These are phyloP conservation scores for Amanita pallidorosea DNA, from an alignment of 768 basidiomycete species.

Conservation along the genomic window DNA sequence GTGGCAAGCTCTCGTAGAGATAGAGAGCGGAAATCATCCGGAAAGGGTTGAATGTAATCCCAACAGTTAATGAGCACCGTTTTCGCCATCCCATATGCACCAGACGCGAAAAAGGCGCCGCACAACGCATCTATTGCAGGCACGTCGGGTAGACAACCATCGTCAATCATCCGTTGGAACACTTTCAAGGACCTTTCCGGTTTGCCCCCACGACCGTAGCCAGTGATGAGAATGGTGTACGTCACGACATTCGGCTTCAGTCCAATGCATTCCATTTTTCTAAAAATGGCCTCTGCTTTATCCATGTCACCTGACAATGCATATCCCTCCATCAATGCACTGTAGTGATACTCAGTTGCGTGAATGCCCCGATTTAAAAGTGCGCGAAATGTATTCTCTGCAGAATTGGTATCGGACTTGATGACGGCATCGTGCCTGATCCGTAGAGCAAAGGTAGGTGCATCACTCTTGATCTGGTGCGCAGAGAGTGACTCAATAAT, in stretches of 20 bases:
- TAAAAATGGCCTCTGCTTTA: slow-evolving; percentile 46
- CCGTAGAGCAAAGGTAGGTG: slow-evolving; percentile 46
- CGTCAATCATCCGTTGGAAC: slow-evolving; percentile 54
- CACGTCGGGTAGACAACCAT: slow-evolving; percentile 58
- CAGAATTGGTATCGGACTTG: slow-evolving; percentile 37
- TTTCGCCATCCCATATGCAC: slow-evolving; percentile 39
- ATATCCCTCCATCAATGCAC: slow-evolving; percentile 71
- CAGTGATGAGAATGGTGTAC: slow-evolving; percentile 71
- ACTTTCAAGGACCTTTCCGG: slow-evolving; percentile 39
- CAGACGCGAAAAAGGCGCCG: slow-evolving; percentile 53
- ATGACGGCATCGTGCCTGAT: slow-evolving; percentile 52
- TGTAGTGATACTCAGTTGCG: slow-evolving; percentile 63
- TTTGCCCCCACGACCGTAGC: slow-evolving; percentile 50
- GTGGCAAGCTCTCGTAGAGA: slow-evolving; percentile 34
- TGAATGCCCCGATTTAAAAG: slow-evolving; percentile 62
- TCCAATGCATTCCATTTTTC: slow-evolving; percentile 35
- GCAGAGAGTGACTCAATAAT: slow-evolving; percentile 34
- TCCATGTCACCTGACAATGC: slow-evolving; percentile 45
- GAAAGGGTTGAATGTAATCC: slow-evolving; percentile 54
- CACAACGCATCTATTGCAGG: slow-evolving; percentile 61
- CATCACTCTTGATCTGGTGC: slow-evolving; percentile 43
- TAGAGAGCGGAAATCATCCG: slow-evolving; percentile 31
- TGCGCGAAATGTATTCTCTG: slow-evolving; percentile 41
- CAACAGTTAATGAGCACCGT: slow-evolving; percentile 50
- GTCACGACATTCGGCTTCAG: slow-evolving; percentile 51